Conservation (phyloP, 495 filamentous ascomycete species). For the Penicillium maclennaniae region DNA sequence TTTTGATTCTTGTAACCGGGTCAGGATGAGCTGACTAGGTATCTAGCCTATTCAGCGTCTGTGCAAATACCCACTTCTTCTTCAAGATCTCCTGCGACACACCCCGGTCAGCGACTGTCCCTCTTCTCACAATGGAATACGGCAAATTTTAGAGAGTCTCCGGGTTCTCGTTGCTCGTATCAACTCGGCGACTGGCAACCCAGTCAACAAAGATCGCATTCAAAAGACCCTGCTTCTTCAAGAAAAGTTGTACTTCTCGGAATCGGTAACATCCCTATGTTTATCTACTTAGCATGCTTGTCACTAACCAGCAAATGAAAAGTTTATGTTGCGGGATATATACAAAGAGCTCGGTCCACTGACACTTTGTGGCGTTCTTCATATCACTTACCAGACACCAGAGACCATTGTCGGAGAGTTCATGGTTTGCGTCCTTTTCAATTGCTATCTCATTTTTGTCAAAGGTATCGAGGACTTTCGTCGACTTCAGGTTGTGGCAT, state of each 20-base stretch:
- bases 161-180: constrained; percentile 69
- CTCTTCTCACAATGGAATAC: constrained; percentile 70
- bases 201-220: constrained; percentile 41
- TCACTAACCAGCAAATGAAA: neutral
- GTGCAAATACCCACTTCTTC: constrained; percentile 87
- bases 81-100: constrained; percentile 73
- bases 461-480: constrained; percentile 55
- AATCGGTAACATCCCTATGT: constrained; percentile 52
- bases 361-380: constrained; percentile 78
- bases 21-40: constrained; percentile 10
- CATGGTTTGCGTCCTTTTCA: constrained; percentile 83
- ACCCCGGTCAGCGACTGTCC: constrained; percentile 84
- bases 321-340: constrained; percentile 41
- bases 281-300: constrained; percentile 16
- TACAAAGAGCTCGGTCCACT: constrained; percentile 79
- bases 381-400: constrained; percentile 75
- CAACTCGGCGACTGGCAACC: constrained; percentile 63
- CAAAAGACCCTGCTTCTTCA: constrained; percentile 52
- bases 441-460: constrained; percentile 74
- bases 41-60: constrained; percentile 85
- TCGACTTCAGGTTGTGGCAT: constrained; percentile 69
- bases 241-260: constrained; percentile 58
- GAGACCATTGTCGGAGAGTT: constrained; percentile 69
- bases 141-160: constrained; percentile 66
- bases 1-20: neutral